A percentile compares a stretch with the other conserved stretches of the same genome.
These are phyloP conservation scores for Nemania abortiva DNA, from an alignment of 2,329 filamentous ascomycete genomes.

Conservation along the genomic window DNA sequence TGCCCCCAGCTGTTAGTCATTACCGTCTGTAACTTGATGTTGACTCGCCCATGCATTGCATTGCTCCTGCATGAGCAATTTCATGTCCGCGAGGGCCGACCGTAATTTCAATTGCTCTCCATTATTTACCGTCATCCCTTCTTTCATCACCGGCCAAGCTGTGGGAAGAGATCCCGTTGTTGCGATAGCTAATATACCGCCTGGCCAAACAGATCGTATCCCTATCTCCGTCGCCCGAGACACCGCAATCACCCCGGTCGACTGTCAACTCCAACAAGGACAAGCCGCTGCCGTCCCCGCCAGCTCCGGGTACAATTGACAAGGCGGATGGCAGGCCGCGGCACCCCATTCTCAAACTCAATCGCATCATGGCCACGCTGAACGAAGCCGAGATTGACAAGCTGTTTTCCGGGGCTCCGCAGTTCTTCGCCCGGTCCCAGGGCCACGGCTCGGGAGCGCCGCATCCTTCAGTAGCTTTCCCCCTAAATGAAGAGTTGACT, in stretches of 20 bases:
- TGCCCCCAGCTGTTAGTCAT: slow-evolving; percentile 15
- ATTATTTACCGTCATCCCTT: slow-evolving; percentile 22
- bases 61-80: slow-evolving; percentile 47
- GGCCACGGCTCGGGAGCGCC: slow-evolving; percentile 70
- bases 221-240: slow-evolving; percentile 43
- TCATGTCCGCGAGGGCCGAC: slow-evolving; percentile 23
- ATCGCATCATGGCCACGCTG: slow-evolving; percentile 71
- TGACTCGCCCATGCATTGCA: slow-evolving; percentile 40
- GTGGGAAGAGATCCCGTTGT: slow-evolving; percentile 2
- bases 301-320: slow-evolving; percentile 57
- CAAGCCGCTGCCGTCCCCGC: slow-evolving; percentile 69
- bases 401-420: slow-evolving; percentile 81
- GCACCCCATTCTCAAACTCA: slow-evolving; percentile 63
- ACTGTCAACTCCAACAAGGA: slow-evolving; percentile 67
- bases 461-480: slow-evolving; percentile 74
- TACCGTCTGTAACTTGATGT: slow-evolving; percentile 16
- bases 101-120: slow-evolving; percentile 1
- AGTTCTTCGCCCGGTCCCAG: slow-evolving; percentile 73
- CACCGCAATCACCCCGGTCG: slow-evolving; percentile 50
- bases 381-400: slow-evolving; percentile 72
- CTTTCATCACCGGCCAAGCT: slow-evolving; percentile 1
- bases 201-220: slow-evolving; percentile 40
- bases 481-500: slow-evolving; percentile 72
- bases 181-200: slow-evolving; percentile 36
- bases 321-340: slow-evolving; percentile 55